A percentile compares a stretch with the other conserved stretches of the same genome.
These are phyloP conservation scores for Fusarium duplospermum DNA, from an alignment of 2,329 filamentous ascomycete species.

Conservation along the genomic window DNA sequence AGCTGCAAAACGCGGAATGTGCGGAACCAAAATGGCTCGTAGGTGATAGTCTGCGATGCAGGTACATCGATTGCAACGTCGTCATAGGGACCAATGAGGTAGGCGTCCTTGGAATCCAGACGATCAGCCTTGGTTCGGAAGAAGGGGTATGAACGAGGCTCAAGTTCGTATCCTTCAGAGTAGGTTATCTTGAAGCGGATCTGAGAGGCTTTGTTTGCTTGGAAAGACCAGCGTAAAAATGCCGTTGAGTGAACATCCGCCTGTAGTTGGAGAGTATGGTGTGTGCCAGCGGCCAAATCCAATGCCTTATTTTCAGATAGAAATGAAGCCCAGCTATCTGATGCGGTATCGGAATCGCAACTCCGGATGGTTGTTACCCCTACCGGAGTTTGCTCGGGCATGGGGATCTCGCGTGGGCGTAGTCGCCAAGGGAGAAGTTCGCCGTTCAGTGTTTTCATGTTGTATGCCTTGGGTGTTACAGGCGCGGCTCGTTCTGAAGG, in stretches of 20 bases:
- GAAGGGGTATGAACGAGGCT: slow-evolving; percentile 26
- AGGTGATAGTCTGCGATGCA: background rate
- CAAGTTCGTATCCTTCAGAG: slow-evolving; percentile 29
- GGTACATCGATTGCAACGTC: slow-evolving; percentile 7
- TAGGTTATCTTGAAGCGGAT: slow-evolving; percentile 16
- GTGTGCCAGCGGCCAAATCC: background rate
- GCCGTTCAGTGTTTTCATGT: slow-evolving; percentile 23
- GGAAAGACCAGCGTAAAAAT: slow-evolving; percentile 19
- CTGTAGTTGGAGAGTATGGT: slow-evolving; percentile 16
- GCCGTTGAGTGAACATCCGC: slow-evolving; percentile 24
- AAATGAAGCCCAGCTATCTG: background rate
- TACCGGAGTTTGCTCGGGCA: slow-evolving; percentile 10
- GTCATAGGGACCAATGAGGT: slow-evolving; percentile 23
- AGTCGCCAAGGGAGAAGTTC: slow-evolving; percentile 27
- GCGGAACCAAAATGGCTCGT: slow-evolving; percentile 37
- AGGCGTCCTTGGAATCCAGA: slow-evolving; percentile 7
- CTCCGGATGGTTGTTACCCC: background rate
- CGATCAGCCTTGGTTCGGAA: slow-evolving; percentile 27
- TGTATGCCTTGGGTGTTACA: slow-evolving; percentile 9
- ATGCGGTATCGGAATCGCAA: background rate
- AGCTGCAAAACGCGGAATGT: slow-evolving; percentile 29
- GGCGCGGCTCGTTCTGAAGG: background rate
- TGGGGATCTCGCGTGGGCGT: slow-evolving; percentile 19
- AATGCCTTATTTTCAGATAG: slow-evolving; percentile 1
- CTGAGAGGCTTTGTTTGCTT: background rate